Evolutionary conservation across 129 eudicot genomes (phyloP), one percentile per base, ranked within the genome.

Genomic region (Flaveria trinervia): DNA sequence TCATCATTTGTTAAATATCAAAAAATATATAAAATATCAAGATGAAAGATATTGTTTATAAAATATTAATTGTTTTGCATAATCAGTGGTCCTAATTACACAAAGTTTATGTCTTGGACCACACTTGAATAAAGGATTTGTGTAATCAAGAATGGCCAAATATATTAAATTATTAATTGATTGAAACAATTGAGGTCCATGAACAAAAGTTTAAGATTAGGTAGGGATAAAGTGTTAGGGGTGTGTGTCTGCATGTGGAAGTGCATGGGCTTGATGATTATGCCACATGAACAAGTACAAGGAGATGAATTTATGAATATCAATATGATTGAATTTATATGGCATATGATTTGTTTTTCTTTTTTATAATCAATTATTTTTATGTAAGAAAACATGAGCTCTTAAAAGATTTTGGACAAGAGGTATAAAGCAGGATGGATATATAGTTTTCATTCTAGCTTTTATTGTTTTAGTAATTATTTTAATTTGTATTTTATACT

Each of bases 241-340:
- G 44, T 56, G 79, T 73, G 83, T 73, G 83, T 66, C 36, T 73
- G 64, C 83, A 80, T 80, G 79, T 80, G 84, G 62, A 80, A 80
- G 52, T 73, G 75, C 79, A 80, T 80, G 79, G 84, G 83, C 70
- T 74, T 80, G 69, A 80, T 80, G 84, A 80, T 80, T 44, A 73
- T 67, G 84, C 70, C 79, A 73, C 79, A 80, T 80, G 83, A 66
- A 74, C 70, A 28, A 55, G 26, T 54, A 54, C 64, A 74, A 54
- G 41, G 45, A 66, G 73, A 65, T 5, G 69, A 80, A 80, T 52
- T 72, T 45, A 72, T 73, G 74, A 43, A 65, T 71, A 49, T 36
- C 64, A 25, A 64, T 79, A 52, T 72, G 16, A 52, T 50, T 50
- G 66, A 16, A 46, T 30, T 64, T 36, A 22, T 28, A 44, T 43